A percentile compares a stretch with the other conserved stretches of the same genome.
Evolutionary conservation across 1,284 basidiomycete genomes (phyloP).

Genomic region (Wolfiporia cocos): DNA sequence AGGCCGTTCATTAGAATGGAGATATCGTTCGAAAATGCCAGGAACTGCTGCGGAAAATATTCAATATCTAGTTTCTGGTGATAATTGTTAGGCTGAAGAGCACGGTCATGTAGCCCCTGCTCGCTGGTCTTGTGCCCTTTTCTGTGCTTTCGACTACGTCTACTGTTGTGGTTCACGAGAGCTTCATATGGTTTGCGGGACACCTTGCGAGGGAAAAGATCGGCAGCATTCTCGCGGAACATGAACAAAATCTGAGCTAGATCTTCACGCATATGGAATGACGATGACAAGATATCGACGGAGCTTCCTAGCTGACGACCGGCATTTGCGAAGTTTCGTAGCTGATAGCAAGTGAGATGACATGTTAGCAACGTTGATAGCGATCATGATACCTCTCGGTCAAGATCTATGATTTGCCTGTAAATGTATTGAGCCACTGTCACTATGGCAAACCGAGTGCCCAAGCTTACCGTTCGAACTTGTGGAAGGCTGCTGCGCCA

Average conservation of each 20-base stretch:
- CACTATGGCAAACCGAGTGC: no score
- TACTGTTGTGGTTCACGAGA: no score
- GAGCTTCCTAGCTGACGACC: slow-evolving; percentile 67
- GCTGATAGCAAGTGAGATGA: slow-evolving; percentile 33
- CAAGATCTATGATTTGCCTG: slow-evolving; percentile 55
- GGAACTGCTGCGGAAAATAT: slow-evolving; percentile 56
- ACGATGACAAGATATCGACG: slow-evolving; percentile 65
- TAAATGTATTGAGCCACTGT: no score
- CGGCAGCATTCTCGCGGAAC: slow-evolving; percentile 65
- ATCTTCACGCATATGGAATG: slow-evolving; percentile 59
- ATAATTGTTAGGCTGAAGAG: slow-evolving; percentile 29
- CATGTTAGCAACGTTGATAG: slow-evolving; percentile 1
- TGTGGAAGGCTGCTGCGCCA: slow-evolving; percentile 57
- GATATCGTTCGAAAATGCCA: slow-evolving; percentile 52
- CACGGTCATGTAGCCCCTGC: slow-evolving; percentile 23
- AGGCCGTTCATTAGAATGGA: slow-evolving; percentile 58
- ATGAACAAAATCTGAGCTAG: slow-evolving; percentile 59
- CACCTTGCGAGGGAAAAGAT: slow-evolving; percentile 62
- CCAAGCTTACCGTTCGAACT: slow-evolving; percentile 45
- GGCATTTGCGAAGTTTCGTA: slow-evolving; percentile 70
- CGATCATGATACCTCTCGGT: slow-evolving; percentile 46
- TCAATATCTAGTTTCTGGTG: slow-evolving; percentile 57
- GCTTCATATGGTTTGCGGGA: slow-evolving; percentile 38
- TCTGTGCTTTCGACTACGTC: no score
- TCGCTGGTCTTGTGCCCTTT: no score